These are phyloP conservation scores for Candida michaelii DNA, from an alignment of 805 yeast species.

Conservation along the genomic window DNA sequence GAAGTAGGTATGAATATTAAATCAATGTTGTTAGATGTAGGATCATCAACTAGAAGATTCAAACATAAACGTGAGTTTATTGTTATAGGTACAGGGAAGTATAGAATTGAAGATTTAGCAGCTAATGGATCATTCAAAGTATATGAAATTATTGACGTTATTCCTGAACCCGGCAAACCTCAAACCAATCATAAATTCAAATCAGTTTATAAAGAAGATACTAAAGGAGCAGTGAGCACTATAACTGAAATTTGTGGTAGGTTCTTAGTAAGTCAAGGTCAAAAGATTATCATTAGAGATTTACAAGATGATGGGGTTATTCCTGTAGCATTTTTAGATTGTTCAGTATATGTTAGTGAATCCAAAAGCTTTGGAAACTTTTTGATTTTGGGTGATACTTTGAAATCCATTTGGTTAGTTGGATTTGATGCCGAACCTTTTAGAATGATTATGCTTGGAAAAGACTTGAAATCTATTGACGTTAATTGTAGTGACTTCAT, in stretches of 20 bases:
- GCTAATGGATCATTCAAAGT: conserved; percentile 77
- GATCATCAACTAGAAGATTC: conserved; percentile 40
- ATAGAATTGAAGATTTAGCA: conserved; percentile 76
- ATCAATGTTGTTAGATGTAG: conserved; percentile 50
- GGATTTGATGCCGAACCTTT: conserved; percentile 97
- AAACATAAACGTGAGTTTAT: conserved; percentile 63
- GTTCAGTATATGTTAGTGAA: conserved; percentile 76
- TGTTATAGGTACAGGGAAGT: conserved; percentile 74
- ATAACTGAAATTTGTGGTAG: conserved; percentile 81
- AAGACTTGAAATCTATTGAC: conserved; percentile 63
- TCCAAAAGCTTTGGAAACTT: conserved; percentile 82
- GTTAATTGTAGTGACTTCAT: conserved; percentile 76
- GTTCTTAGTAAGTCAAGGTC: conserved; percentile 83
- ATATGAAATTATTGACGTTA: conserved; percentile 74
- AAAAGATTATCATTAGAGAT: conserved; percentile 74
- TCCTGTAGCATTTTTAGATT: conserved; percentile 91
- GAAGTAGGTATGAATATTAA: conserved; percentile 62
- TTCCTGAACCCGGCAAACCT: conserved; percentile 86
- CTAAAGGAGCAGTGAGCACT: conserved; percentile 81
- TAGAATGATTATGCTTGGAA: conserved; percentile 74
- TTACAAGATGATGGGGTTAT: conserved; percentile 84
- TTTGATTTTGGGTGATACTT: conserved; percentile 76
- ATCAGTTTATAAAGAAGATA: conserved; percentile 66
- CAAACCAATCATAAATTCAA: conserved; percentile 80
- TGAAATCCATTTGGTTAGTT: conserved; percentile 72